Conservation (phyloP, 495 filamentous ascomycete species). For the Talaromyces wortmannii region DNA sequence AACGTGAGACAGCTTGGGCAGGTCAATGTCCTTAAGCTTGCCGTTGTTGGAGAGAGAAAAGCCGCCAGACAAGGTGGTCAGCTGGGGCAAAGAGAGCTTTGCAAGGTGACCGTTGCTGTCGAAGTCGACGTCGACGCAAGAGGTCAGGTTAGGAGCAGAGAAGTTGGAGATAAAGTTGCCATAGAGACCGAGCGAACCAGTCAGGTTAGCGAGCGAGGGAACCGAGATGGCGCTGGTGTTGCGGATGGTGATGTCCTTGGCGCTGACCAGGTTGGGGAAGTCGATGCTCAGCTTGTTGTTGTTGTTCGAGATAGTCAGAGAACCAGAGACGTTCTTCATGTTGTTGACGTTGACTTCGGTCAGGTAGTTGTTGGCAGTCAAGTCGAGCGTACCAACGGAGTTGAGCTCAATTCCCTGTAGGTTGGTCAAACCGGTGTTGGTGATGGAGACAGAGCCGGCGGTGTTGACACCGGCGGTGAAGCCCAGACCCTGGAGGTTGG, state of each 20-base stretch:
- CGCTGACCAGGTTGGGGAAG: slow-evolving; percentile 73
- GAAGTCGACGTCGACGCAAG: slow-evolving; percentile 70
- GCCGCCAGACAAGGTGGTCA: slow-evolving; percentile 67
- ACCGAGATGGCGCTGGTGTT: slow-evolving; percentile 69
- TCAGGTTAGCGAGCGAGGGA: slow-evolving; percentile 71
- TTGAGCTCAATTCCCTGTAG: slow-evolving; percentile 74
- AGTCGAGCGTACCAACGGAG: slow-evolving; percentile 53
- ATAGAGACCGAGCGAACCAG: slow-evolving; percentile 77
- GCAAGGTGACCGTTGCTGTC: slow-evolving; percentile 66
- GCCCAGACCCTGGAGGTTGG: slow-evolving; percentile 55
- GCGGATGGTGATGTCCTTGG: slow-evolving; percentile 79
- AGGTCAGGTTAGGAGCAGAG: slow-evolving; percentile 72
- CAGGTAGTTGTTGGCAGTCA: slow-evolving; percentile 76
- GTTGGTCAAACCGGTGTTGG: slow-evolving; percentile 70
- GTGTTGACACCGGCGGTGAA: slow-evolving; percentile 59
- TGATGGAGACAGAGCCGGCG: slow-evolving; percentile 61
- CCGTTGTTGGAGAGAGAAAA: slow-evolving; percentile 88
- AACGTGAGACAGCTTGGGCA: slow-evolving; percentile 61
- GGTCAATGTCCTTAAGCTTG: slow-evolving; percentile 51
- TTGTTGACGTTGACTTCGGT: slow-evolving; percentile 61
- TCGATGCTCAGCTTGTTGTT: slow-evolving; percentile 53
- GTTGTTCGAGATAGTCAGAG: slow-evolving; percentile 55
- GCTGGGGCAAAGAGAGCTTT: slow-evolving; percentile 66
- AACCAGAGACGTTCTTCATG: slow-evolving; percentile 57
- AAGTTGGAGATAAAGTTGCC: slow-evolving; percentile 66